These are phyloP conservation scores for Podospora fimiseda DNA, from an alignment of 495 filamentous ascomycete species.

Conservation along the genomic window DNA sequence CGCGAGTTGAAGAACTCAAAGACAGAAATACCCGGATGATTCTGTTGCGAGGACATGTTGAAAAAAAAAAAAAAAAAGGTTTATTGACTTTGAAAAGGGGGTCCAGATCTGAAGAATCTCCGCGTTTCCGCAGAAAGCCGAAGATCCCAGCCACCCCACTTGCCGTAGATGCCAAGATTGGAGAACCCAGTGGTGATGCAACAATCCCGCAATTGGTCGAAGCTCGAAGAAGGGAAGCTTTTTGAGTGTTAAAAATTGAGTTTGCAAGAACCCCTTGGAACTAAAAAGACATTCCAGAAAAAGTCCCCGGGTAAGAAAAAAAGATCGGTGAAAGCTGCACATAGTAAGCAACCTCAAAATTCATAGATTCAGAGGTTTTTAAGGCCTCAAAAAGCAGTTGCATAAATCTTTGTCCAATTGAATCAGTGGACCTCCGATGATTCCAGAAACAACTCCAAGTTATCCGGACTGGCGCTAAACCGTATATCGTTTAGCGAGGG, in stretches of 20 bases:
- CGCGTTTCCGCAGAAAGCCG: neutral
- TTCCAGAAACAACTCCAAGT: constrained; percentile 27
- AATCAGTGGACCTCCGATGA: constrained; percentile 23
- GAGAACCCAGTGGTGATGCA: constrained; percentile 7
- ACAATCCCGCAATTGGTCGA: constrained; percentile 3
- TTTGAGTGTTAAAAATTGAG: neutral
- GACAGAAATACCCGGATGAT: too few relatives aligned
- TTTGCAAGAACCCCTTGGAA: neutral
- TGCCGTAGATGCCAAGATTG: constrained; percentile 5
- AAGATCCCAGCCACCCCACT: neutral
- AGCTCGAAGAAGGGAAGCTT: neutral
- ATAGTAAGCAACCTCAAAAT: too few relatives aligned
- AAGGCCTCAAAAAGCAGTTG: too few relatives aligned
- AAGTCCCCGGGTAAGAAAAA: too few relatives aligned
- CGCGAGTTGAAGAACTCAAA: too few relatives aligned
- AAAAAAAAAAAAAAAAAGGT: too few relatives aligned
- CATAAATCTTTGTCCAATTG: neutral
- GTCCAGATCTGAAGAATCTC: neutral
- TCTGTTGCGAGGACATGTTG: too few relatives aligned
- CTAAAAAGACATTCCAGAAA: too few relatives aligned
- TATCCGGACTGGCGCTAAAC: constrained; percentile 12
- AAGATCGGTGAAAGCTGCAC: too few relatives aligned
- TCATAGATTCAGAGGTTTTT: too few relatives aligned
- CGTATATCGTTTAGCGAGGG: constrained; percentile 13
- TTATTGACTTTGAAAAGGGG: neutral